Evolutionary conservation across 495 filamentous ascomycete genomes (phyloP), one percentile per base, ranked within the genome.

Genomic region (Neurospora discreta): DNA sequence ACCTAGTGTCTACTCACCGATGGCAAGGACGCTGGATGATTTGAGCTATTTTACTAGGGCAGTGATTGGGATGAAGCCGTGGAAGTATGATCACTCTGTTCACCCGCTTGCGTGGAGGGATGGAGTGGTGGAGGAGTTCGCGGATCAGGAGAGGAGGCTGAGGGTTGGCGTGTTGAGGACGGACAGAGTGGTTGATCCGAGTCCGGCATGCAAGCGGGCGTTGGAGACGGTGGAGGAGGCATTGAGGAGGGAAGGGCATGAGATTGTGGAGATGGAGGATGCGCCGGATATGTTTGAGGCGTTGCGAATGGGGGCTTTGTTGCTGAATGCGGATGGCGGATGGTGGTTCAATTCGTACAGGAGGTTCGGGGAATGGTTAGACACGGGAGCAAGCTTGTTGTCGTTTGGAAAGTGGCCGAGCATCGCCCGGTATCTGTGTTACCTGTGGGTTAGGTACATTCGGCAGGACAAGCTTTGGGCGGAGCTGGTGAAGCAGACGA

Each of bases 291-390:
- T 92, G 30, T 92, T 92, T 78, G 91, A 91, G 73, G 92, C 89
- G 18, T 87, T 98, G 40, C 81, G 86, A 36, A 85, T 96, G n/a
- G 95, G 89, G 26, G 91, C 92, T n/a, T 88, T 91, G 73, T 87
- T 97, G 30, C 88, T 99, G 70, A 94, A 92, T 78, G 85, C 93
- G 43, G 95, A 99, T 75, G 95, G 95, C 70, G 93, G 93, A 78
- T 82, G 87, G 74, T 97, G 93, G 71, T 95, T 94, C 83, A 81
- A 83, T 72, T 90, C 89, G n/a, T 90, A 90, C 77, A 88, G 93
- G 74, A 87, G 90, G 73, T 85, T 83, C 38, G 92, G 92, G 58
- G 95, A 98, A 82, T 89, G 88, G 79, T 88, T 91, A 74, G 95
- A 99, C 77, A 79, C 87, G 0, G 95, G 94, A 30, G 94, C 93